Conservation (phyloP, 2,329 filamentous ascomycete genomes). For the Fusarium decemcellulare region DNA sequence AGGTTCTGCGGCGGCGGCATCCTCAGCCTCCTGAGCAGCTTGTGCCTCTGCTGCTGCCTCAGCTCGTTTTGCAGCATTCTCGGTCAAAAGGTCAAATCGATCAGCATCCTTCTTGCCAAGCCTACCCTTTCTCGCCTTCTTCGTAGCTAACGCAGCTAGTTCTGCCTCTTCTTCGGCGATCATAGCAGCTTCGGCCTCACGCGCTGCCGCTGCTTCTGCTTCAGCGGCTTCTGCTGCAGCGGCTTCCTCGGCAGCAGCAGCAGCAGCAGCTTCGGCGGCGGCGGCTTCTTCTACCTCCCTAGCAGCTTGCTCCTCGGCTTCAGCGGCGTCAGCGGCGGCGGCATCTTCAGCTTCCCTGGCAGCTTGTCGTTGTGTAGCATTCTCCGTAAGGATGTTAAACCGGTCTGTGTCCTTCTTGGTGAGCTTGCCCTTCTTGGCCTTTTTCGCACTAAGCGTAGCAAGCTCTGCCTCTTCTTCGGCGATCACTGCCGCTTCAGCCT, state of each 20-base stretch:
- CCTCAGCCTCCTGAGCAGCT: slow-evolving; percentile 45
- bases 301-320: slow-evolving; percentile 29
- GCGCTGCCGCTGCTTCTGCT: slow-evolving; percentile 30
- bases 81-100: slow-evolving; percentile 31
- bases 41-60: slow-evolving; percentile 37
- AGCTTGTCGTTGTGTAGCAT: slow-evolving; percentile 40
- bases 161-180: slow-evolving; percentile 39
- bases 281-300: slow-evolving; percentile 48
- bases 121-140: slow-evolving; percentile 38
- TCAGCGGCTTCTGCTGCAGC: slow-evolving; percentile 32
- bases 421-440: slow-evolving; percentile 42
- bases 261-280: slow-evolving; percentile 17
- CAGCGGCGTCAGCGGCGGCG: slow-evolving; percentile 29
- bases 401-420: slow-evolving; percentile 42
- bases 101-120: slow-evolving; percentile 34
- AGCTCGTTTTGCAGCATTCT: slow-evolving; percentile 31
- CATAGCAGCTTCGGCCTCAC: slow-evolving; percentile 26
- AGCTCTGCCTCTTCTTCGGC: slow-evolving; percentile 43
- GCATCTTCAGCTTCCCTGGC: slow-evolving; percentile 42
- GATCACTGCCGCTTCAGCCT: slow-evolving; percentile 30
- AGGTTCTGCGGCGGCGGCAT: slow-evolving; percentile 10
- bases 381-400: slow-evolving; percentile 40
- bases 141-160: slow-evolving; percentile 22
- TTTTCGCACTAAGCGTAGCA: slow-evolving; percentile 37
- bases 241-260: slow-evolving; percentile 25